Evolutionary conservation across 805 yeast species (phyloP), one percentile per base, ranked within the genome.

Genomic region (Nakazawaea peltata): DNA sequence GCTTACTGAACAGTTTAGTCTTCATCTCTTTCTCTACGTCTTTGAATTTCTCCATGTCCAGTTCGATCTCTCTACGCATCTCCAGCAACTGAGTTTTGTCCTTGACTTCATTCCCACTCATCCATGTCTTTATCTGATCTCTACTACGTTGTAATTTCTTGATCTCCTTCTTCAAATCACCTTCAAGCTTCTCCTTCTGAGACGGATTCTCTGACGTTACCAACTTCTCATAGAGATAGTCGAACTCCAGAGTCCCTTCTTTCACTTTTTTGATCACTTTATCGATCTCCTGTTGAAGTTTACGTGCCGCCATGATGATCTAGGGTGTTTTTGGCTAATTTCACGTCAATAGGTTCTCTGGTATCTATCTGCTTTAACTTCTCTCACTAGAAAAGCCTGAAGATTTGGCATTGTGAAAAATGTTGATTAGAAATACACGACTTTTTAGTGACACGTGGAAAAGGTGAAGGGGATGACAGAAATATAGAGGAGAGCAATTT

Each of bases 1-100:
- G 77, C 48, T 73, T 74, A 23, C 75, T 69, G 41, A 69, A 73
- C 36, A 74, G 77, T 47, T 73, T 73, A 40, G 74, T 68, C 49
- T 73, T 73, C 37, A 69, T 62, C 28, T 67, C 65, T 47, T 71
- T 73, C 48, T 74, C 80, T 44, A 73, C 68, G 44, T 70, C 71
- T 46, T 74, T 74, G 51, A 72, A 74, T 48, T 69, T 69, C 50
- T 74, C 80, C 80, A 74, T 74, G 22, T 78, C 79, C 33, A 47
- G 48, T 37, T 60, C 65, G 15, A 59, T 62, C 14, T 55, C 41
- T 35, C 51, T 44, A 36, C 65, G 48, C 49, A 70, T 67, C 46
- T 73, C 78, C 33, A 68, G 61, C 39, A 66, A 59, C 37, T 65
- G 57, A 17, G 56, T 54, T 43, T 59, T 59, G 37, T 59, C 65